Evolutionary conservation across 176 grass and related monocot genomes (phyloP), one percentile per base, ranked within the genome.

Genomic region (Elymus sibiricus): DNA sequence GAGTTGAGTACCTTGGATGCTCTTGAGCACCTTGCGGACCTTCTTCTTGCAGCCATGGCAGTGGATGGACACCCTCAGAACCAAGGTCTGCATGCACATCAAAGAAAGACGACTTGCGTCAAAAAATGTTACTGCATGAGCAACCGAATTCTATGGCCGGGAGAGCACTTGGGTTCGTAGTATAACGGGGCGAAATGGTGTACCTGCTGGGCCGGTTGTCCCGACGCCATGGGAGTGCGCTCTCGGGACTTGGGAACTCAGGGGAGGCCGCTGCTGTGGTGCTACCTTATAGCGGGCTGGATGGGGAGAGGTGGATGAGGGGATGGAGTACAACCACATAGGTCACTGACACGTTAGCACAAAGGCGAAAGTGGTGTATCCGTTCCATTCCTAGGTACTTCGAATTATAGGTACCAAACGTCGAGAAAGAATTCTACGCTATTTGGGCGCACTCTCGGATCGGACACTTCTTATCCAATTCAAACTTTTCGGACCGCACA

Each of bases 1-100:
- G 39, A 60, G n/a, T n/a, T n/a, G n/a, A n/a, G 12, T 79, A 98
- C 95, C 95, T 84, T 91, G 83, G 29, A 94, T 31, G 77, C 22
- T 70, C 69, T 53, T 80, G 77, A 98, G 90, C 59, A 95, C 90
- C 86, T 81, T 98, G 67, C 88, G 79, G 64, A 95, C 88, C 83
- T 98, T 95, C 78, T 92, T 98, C 88, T 92, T 95, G 93, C 95
- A 98, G 69, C 91, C 95, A 61, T 87, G 80, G 82, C 93, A 98
- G 82, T 98, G 93, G 67, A 98, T 92, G 77, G 95, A 87, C 38
- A 95, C 93, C 78, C 59, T 95, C 81, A 95, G 79, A 80, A 85
- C 86, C 51, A 90, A 64, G 56, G 93, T 95, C 95, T 95, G 11
- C 43, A 34, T 34, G 32, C 32, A 77, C 53, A 84, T 12, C 47